Evolutionary conservation across 192 early-diverging fungal species (phyloP).

Genomic region (Coemansia sp.): DNA sequence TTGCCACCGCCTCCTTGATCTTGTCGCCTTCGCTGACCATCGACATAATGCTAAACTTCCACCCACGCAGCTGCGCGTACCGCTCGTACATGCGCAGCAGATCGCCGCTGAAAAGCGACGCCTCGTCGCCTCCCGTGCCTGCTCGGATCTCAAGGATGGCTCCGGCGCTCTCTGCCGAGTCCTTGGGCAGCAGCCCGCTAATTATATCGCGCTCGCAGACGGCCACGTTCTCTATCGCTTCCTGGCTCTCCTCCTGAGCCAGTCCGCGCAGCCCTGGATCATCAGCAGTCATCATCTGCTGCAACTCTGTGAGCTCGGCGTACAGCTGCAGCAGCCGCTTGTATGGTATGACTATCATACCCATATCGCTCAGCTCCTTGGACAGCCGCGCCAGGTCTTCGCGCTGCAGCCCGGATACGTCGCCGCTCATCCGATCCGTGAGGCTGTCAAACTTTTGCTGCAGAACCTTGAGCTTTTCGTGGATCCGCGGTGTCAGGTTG

Average conservation of each 20-base stretch:
- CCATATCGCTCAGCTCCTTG: constrained; percentile 44
- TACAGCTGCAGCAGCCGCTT: constrained; percentile 29
- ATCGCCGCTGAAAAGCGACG: constrained; percentile 68
- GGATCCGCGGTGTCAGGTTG: constrained; percentile 40
- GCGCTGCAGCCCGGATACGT: constrained; percentile 21
- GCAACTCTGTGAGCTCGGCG: constrained; percentile 38
- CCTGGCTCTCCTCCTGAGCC: constrained; percentile 61
- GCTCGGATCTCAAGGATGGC: constrained; percentile 76
- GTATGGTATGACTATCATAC: constrained; percentile 25
- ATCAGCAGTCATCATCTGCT: constrained; percentile 40
- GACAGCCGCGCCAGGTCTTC: constrained; percentile 48
- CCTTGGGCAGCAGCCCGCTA: constrained; percentile 60
- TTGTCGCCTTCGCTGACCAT: constrained; percentile 29
- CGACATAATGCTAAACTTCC: constrained; percentile 63
- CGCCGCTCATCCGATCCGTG: constrained; percentile 31
- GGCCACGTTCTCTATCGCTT: constrained; percentile 35
- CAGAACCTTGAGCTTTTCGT: constrained; percentile 32
- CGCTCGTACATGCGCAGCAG: constrained; percentile 75
- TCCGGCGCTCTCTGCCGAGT: constrained; percentile 64
- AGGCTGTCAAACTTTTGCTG: constrained; percentile 18
- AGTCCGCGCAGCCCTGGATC: constrained; percentile 49
- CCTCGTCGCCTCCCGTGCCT: constrained; percentile 79
- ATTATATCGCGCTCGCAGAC: constrained; percentile 59
- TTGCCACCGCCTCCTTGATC: constrained; percentile 61
- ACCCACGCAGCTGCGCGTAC: constrained; percentile 58